Evolutionary conservation across 805 yeast genomes (phyloP), one percentile per base, ranked within the genome.

Genomic region (Candida fluviatilis): DNA sequence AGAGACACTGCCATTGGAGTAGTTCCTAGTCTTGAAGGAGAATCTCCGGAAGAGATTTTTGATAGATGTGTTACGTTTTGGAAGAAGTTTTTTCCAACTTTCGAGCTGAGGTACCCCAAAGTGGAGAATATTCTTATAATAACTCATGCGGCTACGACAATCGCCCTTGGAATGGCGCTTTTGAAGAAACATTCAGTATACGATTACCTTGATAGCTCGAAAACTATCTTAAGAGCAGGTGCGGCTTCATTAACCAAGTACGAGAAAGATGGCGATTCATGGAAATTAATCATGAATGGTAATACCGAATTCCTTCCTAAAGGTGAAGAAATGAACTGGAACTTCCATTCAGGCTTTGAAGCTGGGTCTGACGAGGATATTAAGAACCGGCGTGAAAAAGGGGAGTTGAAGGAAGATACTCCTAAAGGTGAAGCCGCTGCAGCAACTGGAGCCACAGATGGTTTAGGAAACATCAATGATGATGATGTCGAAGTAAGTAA

Each of bases 311-410:
- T 82, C 50, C 66, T 91, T 43, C 57, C 75, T 5, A 60, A 71
- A 5, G 98, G 98, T 5, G 93, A 90, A 51, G 96, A 89, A 58
- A 87, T 88, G 95, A 82, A 86, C 54, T 90, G 97, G 97, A 78
- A 82, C 50, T 91, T 89, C 66, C 77, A 75, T 51, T 69, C 60
- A 40, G 78, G 77, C 14, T 82, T 76, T 48, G 96, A 87, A 62
- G 95, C 96, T 4, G 96, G 96, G 8, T 84, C 95, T 3, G 87
- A 82, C 46, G 95, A 83, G 36, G 96, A 89, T 58, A 78, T 88
- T 37, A 77, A 74, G 47, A 74, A 45, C 38, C 36, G 47, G 37
- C 36, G 42, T 36, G 35, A 41, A 18, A 13, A 35, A 36, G 39
- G 43, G 29, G 35, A 39, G 10, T 25, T 29, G 26, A 37, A 18